Conservation (phyloP, 2,329 filamentous ascomycete species). For the Monosporascus sp. region DNA sequence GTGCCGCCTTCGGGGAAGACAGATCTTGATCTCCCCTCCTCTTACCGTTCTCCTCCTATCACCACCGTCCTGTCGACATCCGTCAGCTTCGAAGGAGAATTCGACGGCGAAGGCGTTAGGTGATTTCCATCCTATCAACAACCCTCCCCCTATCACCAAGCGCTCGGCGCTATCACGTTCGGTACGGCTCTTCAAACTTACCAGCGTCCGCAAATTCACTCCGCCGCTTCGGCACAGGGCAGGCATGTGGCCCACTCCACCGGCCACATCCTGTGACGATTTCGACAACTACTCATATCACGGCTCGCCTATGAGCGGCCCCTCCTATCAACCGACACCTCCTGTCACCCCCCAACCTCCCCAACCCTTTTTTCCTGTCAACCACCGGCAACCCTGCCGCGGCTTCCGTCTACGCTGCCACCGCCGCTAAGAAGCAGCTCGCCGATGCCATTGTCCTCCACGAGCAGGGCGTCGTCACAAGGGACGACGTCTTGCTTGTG, state of each 20-base stretch:
- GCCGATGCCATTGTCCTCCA: too few relatives aligned
- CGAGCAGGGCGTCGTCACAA: too few relatives aligned
- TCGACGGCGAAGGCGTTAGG: too few relatives aligned
- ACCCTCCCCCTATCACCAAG: neutral
- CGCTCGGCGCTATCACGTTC: neutral
- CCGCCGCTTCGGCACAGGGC: slow-evolving; percentile 17
- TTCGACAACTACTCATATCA: slow-evolving; percentile 32
- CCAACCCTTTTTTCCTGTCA: neutral
- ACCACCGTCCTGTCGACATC: too few relatives aligned
- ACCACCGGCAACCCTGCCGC: too few relatives aligned
- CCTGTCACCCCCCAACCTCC: slow-evolving; percentile 3
- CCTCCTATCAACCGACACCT: slow-evolving; percentile 3
- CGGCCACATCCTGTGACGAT: slow-evolving; percentile 29
- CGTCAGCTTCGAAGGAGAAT: too few relatives aligned
- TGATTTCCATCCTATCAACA: neutral
- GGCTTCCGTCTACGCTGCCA: too few relatives aligned
- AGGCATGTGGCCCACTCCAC: slow-evolving; percentile 31
- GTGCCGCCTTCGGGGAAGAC: too few relatives aligned
- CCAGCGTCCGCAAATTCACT: slow-evolving; percentile 11
- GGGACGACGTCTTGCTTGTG: too few relatives aligned
- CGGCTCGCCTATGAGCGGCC: slow-evolving; percentile 23
- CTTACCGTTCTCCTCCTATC: too few relatives aligned
- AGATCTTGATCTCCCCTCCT: too few relatives aligned
- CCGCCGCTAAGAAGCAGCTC: too few relatives aligned
- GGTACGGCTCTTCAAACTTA: slow-evolving; percentile 12